phyloP scores from a whole-genome alignment of 192 early-diverging fungal genomes.

The Oehlia diaphana region DNA sequence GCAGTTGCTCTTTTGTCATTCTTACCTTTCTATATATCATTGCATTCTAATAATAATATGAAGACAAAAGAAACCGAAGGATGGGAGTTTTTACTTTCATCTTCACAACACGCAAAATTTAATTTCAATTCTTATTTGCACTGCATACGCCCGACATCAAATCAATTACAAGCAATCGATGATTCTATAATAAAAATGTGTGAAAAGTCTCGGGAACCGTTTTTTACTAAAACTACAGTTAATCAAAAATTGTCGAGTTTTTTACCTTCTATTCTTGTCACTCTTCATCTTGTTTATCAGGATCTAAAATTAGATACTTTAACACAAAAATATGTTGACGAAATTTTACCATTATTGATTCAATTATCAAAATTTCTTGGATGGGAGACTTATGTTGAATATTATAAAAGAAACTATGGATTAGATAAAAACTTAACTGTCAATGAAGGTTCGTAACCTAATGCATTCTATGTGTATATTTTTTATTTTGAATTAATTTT shows the following conservation, averaged over 20 bases:
- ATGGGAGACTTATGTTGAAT: constrained; percentile 38
- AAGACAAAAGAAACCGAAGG: not conserved
- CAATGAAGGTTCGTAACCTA: constrained; percentile 23
- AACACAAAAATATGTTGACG: constrained; percentile 33
- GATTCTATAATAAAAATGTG: not conserved
- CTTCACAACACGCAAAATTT: not conserved
- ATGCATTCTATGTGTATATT: not conserved
- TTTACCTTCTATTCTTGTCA: constrained; percentile 40
- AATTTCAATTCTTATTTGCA: constrained; percentile 16
- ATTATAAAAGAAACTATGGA: constrained; percentile 37
- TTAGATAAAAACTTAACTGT: not conserved
- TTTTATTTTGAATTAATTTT: not conserved
- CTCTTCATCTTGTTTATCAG: constrained; percentile 59
- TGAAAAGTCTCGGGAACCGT: constrained; percentile 24
- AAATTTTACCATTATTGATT: constrained; percentile 35
- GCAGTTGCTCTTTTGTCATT: constrained; percentile 39
- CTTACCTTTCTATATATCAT: constrained; percentile 14
- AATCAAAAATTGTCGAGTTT: constrained; percentile 30
- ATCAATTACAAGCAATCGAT: not conserved
- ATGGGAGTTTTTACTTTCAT: constrained; percentile 5
- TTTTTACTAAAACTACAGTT: constrained; percentile 21
- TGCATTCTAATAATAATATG: no score
- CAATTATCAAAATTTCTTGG: constrained; percentile 33
- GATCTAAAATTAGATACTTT: constrained; percentile 49
- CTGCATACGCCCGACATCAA: not conserved